Conservation (phyloP, 2,329 filamentous ascomycete species). For the Sarocladium kiliense region DNA sequence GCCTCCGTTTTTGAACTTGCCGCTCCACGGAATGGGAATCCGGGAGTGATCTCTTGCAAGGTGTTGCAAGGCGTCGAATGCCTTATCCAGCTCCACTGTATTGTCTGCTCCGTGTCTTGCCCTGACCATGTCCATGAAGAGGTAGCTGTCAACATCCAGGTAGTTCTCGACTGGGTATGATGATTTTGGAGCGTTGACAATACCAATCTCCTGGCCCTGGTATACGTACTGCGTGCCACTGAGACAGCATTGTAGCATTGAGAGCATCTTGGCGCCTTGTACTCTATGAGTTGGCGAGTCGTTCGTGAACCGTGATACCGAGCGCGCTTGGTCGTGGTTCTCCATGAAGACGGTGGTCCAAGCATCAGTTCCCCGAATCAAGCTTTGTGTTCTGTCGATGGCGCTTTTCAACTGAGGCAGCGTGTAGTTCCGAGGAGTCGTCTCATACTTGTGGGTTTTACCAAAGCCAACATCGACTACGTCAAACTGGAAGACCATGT, state of each 20-base stretch:
- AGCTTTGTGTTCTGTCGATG: constrained; percentile 43
- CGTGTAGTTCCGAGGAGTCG: constrained; percentile 36
- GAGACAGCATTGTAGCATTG: constrained; percentile 46
- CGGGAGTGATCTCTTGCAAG: constrained; percentile 56
- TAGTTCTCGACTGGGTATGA: constrained; percentile 56
- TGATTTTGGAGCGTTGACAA: constrained; percentile 52
- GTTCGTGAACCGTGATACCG: constrained; percentile 49
- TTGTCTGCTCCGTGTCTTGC: constrained; percentile 23
- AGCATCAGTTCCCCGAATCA: constrained; percentile 47
- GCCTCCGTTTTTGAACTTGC: constrained; percentile 23
- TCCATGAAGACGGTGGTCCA: constrained; percentile 63
- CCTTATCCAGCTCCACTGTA: constrained; percentile 29
- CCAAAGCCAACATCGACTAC: constrained; percentile 57
- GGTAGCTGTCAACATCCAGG: constrained; percentile 44
- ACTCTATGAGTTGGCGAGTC: constrained; percentile 42
- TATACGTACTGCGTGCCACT: constrained; percentile 61
- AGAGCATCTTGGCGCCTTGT: constrained; percentile 52
- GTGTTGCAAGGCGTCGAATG: constrained; percentile 24
- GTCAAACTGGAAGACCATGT: constrained; percentile 67
- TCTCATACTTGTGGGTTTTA: constrained; percentile 46
- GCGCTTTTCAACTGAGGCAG: constrained; percentile 44
- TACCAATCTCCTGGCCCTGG: constrained; percentile 63
- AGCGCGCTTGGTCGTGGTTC: constrained; percentile 60
- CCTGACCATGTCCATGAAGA: constrained; percentile 25
- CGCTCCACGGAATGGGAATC: constrained; percentile 63